Evolutionary conservation across 139 green algal species (phyloP).

Genomic region (Micromonas pusilla): DNA sequence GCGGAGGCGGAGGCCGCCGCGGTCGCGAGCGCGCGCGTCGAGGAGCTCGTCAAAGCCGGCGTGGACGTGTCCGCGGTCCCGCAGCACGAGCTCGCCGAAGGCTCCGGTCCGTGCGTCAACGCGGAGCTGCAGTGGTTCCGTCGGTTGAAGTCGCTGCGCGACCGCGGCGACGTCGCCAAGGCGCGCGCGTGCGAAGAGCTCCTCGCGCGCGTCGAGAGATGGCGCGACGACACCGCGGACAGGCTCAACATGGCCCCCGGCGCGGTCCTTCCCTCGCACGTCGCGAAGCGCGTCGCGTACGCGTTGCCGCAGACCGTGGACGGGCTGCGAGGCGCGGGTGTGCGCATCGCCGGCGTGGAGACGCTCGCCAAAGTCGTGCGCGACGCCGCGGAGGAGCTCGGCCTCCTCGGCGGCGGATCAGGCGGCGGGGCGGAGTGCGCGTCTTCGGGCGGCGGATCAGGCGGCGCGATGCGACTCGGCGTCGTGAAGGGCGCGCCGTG

Average conservation of each 20-base stretch:
- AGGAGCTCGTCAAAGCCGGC: conserved; percentile 5
- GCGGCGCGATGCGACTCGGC: not conserved
- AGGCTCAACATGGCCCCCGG: conserved; percentile 16
- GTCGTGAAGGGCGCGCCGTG: not conserved
- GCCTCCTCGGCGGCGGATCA: not conserved
- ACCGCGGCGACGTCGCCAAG: not conserved
- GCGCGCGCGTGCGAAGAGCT: conserved; percentile 3
- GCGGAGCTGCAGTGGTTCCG: conserved; percentile 8
- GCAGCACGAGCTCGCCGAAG: not conserved
- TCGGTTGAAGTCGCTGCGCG: not conserved
- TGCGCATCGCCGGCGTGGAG: conserved; percentile 20
- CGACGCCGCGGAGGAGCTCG: not conserved
- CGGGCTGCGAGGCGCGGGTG: conserved; percentile 7
- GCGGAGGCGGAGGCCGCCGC: not conserved
- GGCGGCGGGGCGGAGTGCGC: not conserved
- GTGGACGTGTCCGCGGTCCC: conserved; percentile 14
- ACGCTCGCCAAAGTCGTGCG: not conserved
- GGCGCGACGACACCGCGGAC: not conserved
- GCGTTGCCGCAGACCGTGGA: not conserved
- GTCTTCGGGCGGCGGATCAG: not conserved
- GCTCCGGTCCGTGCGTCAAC: not conserved
- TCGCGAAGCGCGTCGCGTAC: conserved; percentile 24
- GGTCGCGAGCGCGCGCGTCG: not conserved
- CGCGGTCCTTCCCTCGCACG: not conserved
- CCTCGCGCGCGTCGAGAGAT: not conserved